Evolutionary conservation across 179 eudicot species (phyloP).

Genomic region (Spergularia azorica): DNA sequence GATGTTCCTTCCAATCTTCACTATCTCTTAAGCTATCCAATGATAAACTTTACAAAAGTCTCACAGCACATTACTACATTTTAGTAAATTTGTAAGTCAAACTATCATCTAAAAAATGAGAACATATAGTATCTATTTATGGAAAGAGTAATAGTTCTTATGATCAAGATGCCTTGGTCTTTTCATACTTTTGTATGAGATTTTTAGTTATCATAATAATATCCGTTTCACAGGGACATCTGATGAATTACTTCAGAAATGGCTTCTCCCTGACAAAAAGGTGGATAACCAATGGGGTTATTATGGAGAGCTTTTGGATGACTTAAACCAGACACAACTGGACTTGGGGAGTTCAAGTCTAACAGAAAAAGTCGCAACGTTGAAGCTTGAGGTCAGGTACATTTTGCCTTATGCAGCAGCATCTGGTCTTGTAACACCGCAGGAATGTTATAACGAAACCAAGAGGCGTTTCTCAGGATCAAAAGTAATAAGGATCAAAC

Average conservation of each 20-base stretch:
- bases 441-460: background rate
- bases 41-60: too few species aligned
- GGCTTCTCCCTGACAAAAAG: background rate
- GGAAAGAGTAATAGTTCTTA: too few species aligned
- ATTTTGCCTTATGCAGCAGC: slow-evolving; percentile 6
- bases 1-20: too few species aligned
- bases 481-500: too few species aligned
- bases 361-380: background rate
- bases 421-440: background rate
- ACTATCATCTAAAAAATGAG: too few species aligned
- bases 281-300: background rate
- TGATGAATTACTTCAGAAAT: background rate
- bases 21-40: too few species aligned
- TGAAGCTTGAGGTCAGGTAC: slow-evolving; percentile 14
- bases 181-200: too few species aligned
- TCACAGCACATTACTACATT: too few species aligned
- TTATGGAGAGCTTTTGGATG: background rate
- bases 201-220: too few species aligned
- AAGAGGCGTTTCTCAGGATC: background rate
- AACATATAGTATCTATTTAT: too few species aligned
- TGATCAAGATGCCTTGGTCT: too few species aligned
- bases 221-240: slow-evolving; percentile 4
- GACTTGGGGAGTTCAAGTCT: background rate
- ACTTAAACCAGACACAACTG: background rate
- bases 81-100: too few species aligned